Evolutionary conservation across 495 filamentous ascomycete species (phyloP), one percentile per base, ranked within the genome.

Genomic region (Opeltia flavorubescens): DNA sequence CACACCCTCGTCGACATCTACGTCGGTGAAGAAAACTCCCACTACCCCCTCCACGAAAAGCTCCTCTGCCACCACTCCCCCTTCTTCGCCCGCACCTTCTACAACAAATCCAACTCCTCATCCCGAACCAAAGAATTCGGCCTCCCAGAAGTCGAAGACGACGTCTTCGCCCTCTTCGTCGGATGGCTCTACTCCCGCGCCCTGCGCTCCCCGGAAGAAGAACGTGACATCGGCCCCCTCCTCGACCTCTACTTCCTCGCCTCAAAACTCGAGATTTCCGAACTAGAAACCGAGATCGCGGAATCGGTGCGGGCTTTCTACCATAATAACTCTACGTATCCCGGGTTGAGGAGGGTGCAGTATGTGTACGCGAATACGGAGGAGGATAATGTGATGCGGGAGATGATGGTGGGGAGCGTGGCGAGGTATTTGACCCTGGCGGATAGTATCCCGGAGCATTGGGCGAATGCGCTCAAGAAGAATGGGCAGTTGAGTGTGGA

Each of bases 401-500:
- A 62, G 43, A 58, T 72, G 62, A 60, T 72, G 50, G 68, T 71
- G 25, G 54, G 55, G 21, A 52, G 53, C 42, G 60, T 70, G 2
- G 69, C 68, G 29, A 43, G 68, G 1, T 58, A 64, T 49, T 39
- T 72, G 51, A 63, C 63, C 12, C 41, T 65, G 3, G 60, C 58
- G 12, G 59, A 59, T 7, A 56, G 50, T 5, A 71, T 72, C 23
- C 68, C 67, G 17, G 28, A 44, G 44, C 67, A 71, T 44, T 72
- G 69, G 69, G 68, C 66, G 48, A 66, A 65, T 44, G 69, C 69
- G 46, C 49, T 72, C 44, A 53, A 62, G 52, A 64, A 62, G 58
- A 69, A 72, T 50, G 69, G 69, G 2, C 62, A 68, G 52, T 48
- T 72, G 53, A 65, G 66, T 12, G 66, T 72, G 26, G 69, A 72